phyloP scores from a whole-genome alignment of 2,329 filamentous ascomycete species.

The Alternaria gaisen region DNA sequence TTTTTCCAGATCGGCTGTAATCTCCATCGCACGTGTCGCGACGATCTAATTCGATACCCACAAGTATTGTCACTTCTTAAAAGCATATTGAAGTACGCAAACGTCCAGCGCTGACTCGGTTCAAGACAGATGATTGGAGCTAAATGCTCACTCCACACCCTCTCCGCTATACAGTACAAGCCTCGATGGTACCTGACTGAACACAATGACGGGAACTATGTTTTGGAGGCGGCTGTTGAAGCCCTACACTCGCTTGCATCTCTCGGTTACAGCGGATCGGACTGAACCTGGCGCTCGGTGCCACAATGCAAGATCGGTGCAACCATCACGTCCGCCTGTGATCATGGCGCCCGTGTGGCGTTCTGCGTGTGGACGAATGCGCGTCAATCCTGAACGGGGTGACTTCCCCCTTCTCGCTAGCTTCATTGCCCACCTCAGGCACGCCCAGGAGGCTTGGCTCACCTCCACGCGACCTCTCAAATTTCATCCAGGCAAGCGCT shows the following conservation, averaged over 20 bases:
- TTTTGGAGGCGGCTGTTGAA: slow-evolving; percentile 21
- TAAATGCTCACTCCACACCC: neutral
- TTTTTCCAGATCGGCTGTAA: neutral
- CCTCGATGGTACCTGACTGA: slow-evolving; percentile 1
- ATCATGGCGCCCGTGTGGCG: slow-evolving; percentile 46
- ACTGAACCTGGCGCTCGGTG: slow-evolving; percentile 47
- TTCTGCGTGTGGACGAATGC: slow-evolving; percentile 39
- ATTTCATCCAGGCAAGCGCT: slow-evolving; percentile 20
- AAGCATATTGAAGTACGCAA: neutral
- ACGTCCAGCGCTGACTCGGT: neutral
- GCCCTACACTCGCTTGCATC: slow-evolving; percentile 27
- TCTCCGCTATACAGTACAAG: neutral
- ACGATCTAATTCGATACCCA: neutral
- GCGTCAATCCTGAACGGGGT: slow-evolving; percentile 41
- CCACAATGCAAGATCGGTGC: slow-evolving; percentile 51
- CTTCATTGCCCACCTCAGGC: slow-evolving; percentile 22
- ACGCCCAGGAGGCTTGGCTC: slow-evolving; percentile 40
- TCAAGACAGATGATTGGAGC: neutral
- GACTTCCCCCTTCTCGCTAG: slow-evolving; percentile 30
- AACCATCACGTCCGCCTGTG: slow-evolving; percentile 39
- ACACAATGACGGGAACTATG: slow-evolving; percentile 8
- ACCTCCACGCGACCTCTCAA: slow-evolving; percentile 38
- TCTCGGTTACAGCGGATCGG: slow-evolving; percentile 45
- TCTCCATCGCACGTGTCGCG: neutral
- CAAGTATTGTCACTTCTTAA: neutral